Conservation (phyloP, 352 stramenopile genomes). For the Phytophthora colocasiae region DNA sequence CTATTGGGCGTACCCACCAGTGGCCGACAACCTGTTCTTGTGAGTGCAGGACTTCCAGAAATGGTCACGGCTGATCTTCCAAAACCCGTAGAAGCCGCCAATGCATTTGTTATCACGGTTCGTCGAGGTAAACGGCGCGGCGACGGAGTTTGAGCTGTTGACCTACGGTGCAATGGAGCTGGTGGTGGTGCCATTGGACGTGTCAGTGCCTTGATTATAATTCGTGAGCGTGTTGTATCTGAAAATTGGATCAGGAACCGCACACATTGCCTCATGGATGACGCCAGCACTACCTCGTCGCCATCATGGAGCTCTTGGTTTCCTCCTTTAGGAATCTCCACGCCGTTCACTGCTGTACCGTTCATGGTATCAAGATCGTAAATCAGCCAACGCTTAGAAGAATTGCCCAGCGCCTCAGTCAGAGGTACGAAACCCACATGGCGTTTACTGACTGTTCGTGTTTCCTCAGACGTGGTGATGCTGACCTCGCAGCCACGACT, state of each 20-base stretch:
- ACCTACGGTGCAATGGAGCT: constrained; percentile 16
- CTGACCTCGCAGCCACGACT: constrained; percentile 75
- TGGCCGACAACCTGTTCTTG: constrained; percentile 22
- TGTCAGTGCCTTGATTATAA: constrained; percentile 49
- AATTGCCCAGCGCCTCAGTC: constrained; percentile 21
- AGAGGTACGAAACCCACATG: constrained; percentile 71
- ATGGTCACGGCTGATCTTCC: constrained; percentile 21
- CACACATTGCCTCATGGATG: constrained; percentile 65
- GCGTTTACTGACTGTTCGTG: constrained; percentile 79
- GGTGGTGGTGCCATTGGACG: constrained; percentile 11
- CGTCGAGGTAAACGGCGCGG: constrained; percentile 30
- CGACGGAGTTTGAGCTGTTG: background rate
- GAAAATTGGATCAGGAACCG: constrained; percentile 60
- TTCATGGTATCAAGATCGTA: constrained; percentile 86
- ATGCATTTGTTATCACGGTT: constrained; percentile 21
- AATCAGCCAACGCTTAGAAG: constrained; percentile 64
- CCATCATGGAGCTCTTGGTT: constrained; percentile 68
- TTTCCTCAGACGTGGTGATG: constrained; percentile 75
- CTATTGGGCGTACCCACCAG: constrained; percentile 15
- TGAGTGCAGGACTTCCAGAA: constrained; percentile 23
- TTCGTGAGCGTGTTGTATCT: constrained; percentile 45
- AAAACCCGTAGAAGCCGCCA: constrained; percentile 18
- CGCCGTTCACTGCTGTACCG: constrained; percentile 80
- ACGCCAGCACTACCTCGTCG: constrained; percentile 77
- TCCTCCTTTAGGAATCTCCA: constrained; percentile 59